Evolutionary conservation across 1,139 yeast genomes (phyloP).

Genomic region (Arxiozyma slooffiae): DNA sequence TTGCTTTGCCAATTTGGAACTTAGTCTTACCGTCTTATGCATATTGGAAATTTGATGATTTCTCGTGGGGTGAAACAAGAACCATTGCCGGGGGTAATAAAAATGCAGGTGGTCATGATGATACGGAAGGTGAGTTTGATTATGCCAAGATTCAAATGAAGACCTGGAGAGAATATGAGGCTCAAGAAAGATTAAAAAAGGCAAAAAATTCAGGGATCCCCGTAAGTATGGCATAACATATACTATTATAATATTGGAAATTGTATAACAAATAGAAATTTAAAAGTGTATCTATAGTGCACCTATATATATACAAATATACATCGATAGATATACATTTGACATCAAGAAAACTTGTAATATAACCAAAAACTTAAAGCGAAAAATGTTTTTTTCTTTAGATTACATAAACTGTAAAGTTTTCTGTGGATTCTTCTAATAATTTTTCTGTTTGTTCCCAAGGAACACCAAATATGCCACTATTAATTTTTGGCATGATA

Average conservation of each 20-base stretch:
- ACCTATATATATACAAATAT: too few relatives aligned
- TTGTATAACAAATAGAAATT: not conserved
- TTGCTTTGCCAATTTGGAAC: slow-evolving; percentile 92
- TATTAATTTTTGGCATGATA: slow-evolving; percentile 74
- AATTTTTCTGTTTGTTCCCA: slow-evolving; percentile 59
- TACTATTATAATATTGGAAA: not conserved
- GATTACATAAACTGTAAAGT: slow-evolving; percentile 16
- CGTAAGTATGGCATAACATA: slow-evolving; percentile 1
- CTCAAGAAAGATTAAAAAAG: slow-evolving; percentile 36
- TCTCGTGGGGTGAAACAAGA: slow-evolving; percentile 98
- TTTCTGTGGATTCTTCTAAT: slow-evolving; percentile 35
- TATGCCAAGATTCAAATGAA: slow-evolving; percentile 80
- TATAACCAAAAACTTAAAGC: not conserved
- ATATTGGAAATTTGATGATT: slow-evolving; percentile 95
- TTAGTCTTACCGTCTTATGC: slow-evolving; percentile 83
- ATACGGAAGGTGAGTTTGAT: slow-evolving; percentile 72
- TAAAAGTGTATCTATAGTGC: too few relatives aligned
- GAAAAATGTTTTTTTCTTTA: not conserved
- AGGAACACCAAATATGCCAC: slow-evolving; percentile 72
- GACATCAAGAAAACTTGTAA: not conserved
- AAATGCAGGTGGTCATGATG: slow-evolving; percentile 50
- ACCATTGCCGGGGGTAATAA: slow-evolving; percentile 59
- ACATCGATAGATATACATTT: not conserved
- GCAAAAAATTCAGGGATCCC: not conserved
- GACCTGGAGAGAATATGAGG: slow-evolving; percentile 89